Evolutionary conservation across 306 rosid genomes (phyloP).

Genomic region (Potentilla sterilis): DNA sequence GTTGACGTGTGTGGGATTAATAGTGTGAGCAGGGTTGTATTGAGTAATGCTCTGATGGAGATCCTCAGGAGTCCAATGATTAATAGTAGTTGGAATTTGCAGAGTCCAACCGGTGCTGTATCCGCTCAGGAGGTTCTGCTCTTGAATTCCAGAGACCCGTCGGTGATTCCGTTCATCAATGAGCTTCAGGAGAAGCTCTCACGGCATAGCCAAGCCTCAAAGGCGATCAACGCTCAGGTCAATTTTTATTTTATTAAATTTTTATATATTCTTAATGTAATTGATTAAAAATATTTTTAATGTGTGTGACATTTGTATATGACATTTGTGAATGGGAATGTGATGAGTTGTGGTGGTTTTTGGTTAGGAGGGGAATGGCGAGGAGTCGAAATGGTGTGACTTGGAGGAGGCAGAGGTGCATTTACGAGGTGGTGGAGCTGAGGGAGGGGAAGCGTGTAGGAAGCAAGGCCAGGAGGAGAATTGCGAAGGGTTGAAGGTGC

Average conservation of each 20-base stretch:
- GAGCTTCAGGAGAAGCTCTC: slow-evolving; percentile 66
- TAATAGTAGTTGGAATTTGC: no score
- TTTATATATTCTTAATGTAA: background rate
- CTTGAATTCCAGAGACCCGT: slow-evolving; percentile 80
- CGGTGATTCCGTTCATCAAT: slow-evolving; percentile 79
- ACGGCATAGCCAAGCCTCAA: slow-evolving; percentile 59
- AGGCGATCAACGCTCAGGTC: slow-evolving; percentile 37
- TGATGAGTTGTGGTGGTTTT: background rate
- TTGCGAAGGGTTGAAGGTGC: slow-evolving; percentile 63
- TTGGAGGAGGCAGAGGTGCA: slow-evolving; percentile 32
- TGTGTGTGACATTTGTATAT: no score
- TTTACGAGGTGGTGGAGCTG: slow-evolving; percentile 15
- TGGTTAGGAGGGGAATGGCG: slow-evolving; percentile 39
- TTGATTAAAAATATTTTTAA: no score
- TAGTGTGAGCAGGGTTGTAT: no score
- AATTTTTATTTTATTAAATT: no score
- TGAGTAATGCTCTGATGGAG: no score
- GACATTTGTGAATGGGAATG: background rate
- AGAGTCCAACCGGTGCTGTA: no score
- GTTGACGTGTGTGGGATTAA: no score
- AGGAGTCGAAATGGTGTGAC: slow-evolving; percentile 56
- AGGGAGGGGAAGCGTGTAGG: slow-evolving; percentile 39
- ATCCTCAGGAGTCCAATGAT: no score
- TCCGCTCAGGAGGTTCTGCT: slow-evolving; percentile 84
- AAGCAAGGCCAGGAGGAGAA: slow-evolving; percentile 53